Percentiles rank a stretch among this genome's conserved stretches.
Conservation (phyloP, 2,329 filamentous ascomycete species). For the Phyllosticta citribraziliensis region DNA sequence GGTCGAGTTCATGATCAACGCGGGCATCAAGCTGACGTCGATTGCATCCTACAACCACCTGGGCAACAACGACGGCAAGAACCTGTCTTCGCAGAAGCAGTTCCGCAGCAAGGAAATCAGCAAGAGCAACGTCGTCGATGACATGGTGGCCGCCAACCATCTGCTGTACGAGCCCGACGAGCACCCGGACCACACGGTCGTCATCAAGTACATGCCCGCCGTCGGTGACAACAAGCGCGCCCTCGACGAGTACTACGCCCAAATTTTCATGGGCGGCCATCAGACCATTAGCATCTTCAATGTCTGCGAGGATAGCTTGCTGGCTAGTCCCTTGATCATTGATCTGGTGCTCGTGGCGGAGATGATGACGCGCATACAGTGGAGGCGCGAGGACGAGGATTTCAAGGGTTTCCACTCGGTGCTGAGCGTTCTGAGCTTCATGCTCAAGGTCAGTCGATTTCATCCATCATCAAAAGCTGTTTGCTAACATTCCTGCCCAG, state of each 20-base stretch:
- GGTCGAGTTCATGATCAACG: constrained; percentile 96
- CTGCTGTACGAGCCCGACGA: constrained; percentile 86
- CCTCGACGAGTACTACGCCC: constrained; percentile 96
- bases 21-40: constrained; percentile 95
- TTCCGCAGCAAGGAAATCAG: constrained; percentile 99
- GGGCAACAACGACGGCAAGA: constrained; percentile 99
- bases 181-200: constrained; percentile 95
- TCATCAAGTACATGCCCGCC: constrained; percentile 99
- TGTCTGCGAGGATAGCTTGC: constrained; percentile 94
- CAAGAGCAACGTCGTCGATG: constrained; percentile 98
- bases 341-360: constrained; percentile 87
- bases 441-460: constrained; percentile 58
- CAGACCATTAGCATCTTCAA: constrained; percentile 99
- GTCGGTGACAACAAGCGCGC: constrained; percentile 99
- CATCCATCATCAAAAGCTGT: background rate
- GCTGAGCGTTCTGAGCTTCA: constrained; percentile 94
- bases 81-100: constrained; percentile 92
- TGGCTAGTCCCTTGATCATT: constrained; percentile 94
- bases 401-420: constrained; percentile 96
- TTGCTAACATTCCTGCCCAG: constrained; percentile 33
- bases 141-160: constrained; percentile 95
- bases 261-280: constrained; percentile 91
- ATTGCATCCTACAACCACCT: constrained; percentile 99
- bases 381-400: constrained; percentile 55
- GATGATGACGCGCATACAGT: constrained; percentile 97